These are phyloP conservation scores for Aspergillus ochraceoroseus DNA, from an alignment of 2,329 filamentous ascomycete genomes.

Conservation along the genomic window DNA sequence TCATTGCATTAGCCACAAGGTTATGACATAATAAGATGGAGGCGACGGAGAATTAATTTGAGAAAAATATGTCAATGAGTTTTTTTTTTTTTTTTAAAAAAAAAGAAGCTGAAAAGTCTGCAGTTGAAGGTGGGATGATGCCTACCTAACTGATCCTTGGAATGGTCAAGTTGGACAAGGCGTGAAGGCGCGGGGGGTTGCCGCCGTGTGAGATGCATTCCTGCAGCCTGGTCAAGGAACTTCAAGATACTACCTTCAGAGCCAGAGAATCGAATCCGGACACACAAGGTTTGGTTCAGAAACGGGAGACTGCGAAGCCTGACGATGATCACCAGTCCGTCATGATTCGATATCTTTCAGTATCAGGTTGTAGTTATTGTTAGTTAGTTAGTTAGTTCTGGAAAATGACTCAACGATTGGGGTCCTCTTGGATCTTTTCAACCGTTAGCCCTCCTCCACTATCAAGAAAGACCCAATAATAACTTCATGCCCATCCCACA, in stretches of 20 bases:
- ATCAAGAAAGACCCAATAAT: too few species aligned
- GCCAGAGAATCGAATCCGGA: neutral
- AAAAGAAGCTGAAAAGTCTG: neutral
- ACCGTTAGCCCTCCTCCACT: neutral
- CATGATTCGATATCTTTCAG: slow-evolving; percentile 1
- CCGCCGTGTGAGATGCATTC: neutral
- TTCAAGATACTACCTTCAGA: slow-evolving; percentile 1
- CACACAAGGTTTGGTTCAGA: neutral
- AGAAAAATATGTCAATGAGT: too few species aligned
- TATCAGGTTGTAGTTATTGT: neutral
- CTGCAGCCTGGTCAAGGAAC: slow-evolving; percentile 1
- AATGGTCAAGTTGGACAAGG: too few species aligned
- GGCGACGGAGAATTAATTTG: slow-evolving; percentile 5
- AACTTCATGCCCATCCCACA: too few species aligned
- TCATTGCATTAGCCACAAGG: slow-evolving; percentile 13
- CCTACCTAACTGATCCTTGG: too few species aligned
- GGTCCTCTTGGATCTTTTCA: slow-evolving; percentile 4
- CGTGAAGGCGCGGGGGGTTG: too few species aligned
- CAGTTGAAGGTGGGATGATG: too few species aligned
- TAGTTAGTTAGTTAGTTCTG: neutral
- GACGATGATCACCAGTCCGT: slow-evolving; percentile 7
- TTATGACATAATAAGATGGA: slow-evolving; percentile 10
- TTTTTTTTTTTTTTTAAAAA: too few species aligned
- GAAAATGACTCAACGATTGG: too few species aligned
- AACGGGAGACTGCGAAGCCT: slow-evolving; percentile 1